phyloP scores from a whole-genome alignment of 441 rosid genomes.

The Viola pubescens region DNA sequence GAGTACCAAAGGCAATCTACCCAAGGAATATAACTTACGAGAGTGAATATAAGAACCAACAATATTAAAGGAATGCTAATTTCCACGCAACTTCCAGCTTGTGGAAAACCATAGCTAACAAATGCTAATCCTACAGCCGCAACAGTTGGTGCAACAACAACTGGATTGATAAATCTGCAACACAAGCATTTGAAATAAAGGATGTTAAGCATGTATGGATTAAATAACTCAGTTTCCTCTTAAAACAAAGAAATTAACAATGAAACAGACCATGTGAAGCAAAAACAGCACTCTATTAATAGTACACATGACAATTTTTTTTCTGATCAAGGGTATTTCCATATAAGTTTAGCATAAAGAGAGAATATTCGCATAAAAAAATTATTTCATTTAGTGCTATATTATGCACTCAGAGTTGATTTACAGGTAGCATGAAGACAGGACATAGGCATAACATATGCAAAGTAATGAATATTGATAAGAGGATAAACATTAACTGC shows the following conservation, averaged over 20 bases:
- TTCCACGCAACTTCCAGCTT: conserved; percentile 92
- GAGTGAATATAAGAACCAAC: conserved; percentile 72
- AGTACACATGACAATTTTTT: not conserved
- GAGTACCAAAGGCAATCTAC: not conserved
- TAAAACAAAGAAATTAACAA: not conserved
- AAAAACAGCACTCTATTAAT: conserved; percentile 1
- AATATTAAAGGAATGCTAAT: conserved; percentile 67
- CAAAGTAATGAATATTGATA: not conserved
- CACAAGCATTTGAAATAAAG: conserved; percentile 1
- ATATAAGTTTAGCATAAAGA: not conserved
- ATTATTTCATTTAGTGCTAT: not conserved
- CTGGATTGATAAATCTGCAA: conserved; percentile 82
- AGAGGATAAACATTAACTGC: not conserved
- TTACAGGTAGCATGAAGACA: not conserved
- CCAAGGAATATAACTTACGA: conserved; percentile 43
- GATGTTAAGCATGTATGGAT: too few species aligned
- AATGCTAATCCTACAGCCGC: conserved; percentile 90
- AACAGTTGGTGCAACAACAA: conserved; percentile 84
- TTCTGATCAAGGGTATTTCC: not conserved
- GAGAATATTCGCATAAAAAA: conserved; percentile 2
- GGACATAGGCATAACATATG: not conserved
- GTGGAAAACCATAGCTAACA: conserved; percentile 87
- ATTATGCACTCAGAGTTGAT: not conserved
- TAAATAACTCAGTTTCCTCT: not conserved
- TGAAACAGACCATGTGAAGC: not conserved